Evolutionary conservation across 305 asterid genomes (phyloP).

Genomic region (Lippia alba): DNA sequence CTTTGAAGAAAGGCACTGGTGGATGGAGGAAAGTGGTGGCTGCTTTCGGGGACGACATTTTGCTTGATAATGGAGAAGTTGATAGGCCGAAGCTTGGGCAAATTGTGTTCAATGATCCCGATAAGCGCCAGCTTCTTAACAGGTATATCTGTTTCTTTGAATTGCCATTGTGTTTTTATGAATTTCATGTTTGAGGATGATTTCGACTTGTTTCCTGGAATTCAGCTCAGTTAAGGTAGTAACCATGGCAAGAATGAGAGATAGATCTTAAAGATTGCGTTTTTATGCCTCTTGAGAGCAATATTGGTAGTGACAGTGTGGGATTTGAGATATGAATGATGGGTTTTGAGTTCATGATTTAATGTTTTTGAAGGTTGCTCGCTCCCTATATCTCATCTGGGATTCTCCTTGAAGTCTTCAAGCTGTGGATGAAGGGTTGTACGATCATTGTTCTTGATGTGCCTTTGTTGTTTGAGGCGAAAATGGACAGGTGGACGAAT

Average conservation of each 20-base stretch:
- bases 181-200: neutral
- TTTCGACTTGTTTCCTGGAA: neutral
- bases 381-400: conserved; percentile 85
- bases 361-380: conserved; percentile 57
- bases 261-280: neutral
- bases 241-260: neutral
- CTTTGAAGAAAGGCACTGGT: conserved; percentile 76
- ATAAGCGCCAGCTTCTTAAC: conserved; percentile 86
- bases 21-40: conserved; percentile 91
- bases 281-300: neutral
- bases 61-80: conserved; percentile 75
- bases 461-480: conserved; percentile 90
- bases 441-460: conserved; percentile 81
- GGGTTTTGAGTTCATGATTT: neutral
- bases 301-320: conserved; percentile 1
- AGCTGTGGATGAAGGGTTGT: conserved; percentile 78
- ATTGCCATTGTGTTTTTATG: neutral
- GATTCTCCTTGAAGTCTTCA: conserved; percentile 67
- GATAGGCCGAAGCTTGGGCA: conserved; percentile 91
- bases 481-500: conserved; percentile 84
- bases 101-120: conserved; percentile 73
- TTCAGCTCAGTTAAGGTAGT: neutral
- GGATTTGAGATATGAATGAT: neutral
- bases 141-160: conserved; percentile 45
- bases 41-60: conserved; percentile 80